Conservation (phyloP, 371 early-diverging fungal genomes). For the Blakeslea trispora region DNA sequence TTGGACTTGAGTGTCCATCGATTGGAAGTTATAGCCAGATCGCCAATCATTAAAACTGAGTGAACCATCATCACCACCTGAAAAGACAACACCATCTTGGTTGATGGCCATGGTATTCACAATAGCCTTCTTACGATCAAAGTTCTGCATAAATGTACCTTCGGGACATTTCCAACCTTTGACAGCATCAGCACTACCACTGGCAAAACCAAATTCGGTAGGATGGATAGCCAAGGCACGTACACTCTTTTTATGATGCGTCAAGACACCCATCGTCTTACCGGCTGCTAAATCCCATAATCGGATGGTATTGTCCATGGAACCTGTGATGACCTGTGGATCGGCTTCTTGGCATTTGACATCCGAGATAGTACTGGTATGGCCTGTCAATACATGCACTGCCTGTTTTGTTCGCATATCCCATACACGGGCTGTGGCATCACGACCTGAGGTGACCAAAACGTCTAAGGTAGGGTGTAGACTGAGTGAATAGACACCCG, state of each 20-base stretch:
- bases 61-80: conserved; percentile 95
- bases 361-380: conserved; percentile 81
- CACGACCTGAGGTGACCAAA: conserved; percentile 93
- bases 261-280: conserved; percentile 90
- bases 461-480: conserved; percentile 95
- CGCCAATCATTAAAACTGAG: conserved; percentile 98
- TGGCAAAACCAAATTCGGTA: conserved; percentile 92
- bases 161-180: conserved; percentile 96
- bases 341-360: conserved; percentile 93
- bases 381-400: conserved; percentile 90
- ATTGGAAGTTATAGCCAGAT: conserved; percentile 93
- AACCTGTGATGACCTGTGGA: conserved; percentile 93
- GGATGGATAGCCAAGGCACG: conserved; percentile 91
- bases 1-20: conserved; percentile 81
- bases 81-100: conserved; percentile 89
- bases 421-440: conserved; percentile 95
- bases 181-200: conserved; percentile 89
- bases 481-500: conserved; percentile 88
- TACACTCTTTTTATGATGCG: conserved; percentile 97
- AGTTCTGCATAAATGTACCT: conserved; percentile 93
- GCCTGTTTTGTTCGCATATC: conserved; percentile 96
- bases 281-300: conserved; percentile 98
- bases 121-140: conserved; percentile 86
- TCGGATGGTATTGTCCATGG: conserved; percentile 90
- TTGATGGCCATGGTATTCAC: conserved; percentile 90